These are phyloP conservation scores for Eutrema salsugineum DNA, from an alignment of 441 rosid genomes.

Conservation along the genomic window DNA sequence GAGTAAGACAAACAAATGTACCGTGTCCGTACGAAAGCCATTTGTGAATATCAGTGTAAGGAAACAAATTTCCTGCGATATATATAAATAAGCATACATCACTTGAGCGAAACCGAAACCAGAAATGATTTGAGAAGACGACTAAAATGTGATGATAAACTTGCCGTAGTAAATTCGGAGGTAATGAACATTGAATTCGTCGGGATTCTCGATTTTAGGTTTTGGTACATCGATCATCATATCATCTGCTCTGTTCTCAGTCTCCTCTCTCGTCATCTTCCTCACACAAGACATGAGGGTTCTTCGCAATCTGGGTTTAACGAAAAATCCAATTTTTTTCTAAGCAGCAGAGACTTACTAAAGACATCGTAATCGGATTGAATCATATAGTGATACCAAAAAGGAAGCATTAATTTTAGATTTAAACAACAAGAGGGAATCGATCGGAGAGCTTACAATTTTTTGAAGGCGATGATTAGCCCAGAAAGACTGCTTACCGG, in stretches of 20 bases:
- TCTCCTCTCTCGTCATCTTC: slow-evolving; percentile 21
- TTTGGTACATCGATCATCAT: slow-evolving; percentile 13
- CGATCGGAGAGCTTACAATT: background rate
- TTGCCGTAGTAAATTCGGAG: slow-evolving; percentile 32
- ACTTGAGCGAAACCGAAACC: background rate
- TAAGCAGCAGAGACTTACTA: background rate
- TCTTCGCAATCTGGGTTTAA: background rate
- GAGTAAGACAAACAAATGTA: background rate
- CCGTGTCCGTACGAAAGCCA: slow-evolving; percentile 39
- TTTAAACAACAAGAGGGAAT: background rate
- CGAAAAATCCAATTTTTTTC: background rate
- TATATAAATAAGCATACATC: background rate
- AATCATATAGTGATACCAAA: background rate
- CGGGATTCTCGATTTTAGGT: slow-evolving; percentile 6
- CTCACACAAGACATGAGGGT: background rate
- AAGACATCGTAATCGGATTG: background rate
- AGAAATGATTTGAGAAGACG: background rate
- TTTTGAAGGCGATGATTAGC: background rate
- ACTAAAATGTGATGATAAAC: background rate
- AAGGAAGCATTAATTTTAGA: background rate
- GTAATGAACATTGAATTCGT: slow-evolving; percentile 29
- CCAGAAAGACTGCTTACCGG: background rate
- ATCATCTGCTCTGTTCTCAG: background rate
- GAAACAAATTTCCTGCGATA: slow-evolving; percentile 28
- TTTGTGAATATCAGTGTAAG: slow-evolving; percentile 33